Evolutionary conservation across 371 early-diverging fungal genomes (phyloP).

Genomic region (Syncephalastrum contaminatum): DNA sequence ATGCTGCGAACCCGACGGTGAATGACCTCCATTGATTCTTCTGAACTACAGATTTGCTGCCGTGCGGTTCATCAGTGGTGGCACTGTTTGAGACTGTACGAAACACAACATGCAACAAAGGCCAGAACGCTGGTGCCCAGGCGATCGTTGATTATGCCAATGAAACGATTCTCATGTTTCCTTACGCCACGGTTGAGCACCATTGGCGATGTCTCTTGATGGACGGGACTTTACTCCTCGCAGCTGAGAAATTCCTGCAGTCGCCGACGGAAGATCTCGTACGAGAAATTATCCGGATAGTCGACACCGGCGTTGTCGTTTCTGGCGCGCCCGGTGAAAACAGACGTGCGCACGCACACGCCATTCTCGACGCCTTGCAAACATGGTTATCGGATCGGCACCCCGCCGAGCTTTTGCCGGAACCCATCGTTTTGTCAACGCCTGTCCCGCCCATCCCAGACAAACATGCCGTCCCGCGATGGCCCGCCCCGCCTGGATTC

Average conservation of each 20-base stretch:
- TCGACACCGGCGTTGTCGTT: slow-evolving; percentile 55
- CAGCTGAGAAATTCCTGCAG: slow-evolving; percentile 12
- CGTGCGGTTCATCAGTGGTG: too few species aligned
- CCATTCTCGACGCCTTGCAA: slow-evolving; percentile 35
- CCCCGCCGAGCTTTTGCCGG: neutral
- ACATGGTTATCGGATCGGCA: neutral
- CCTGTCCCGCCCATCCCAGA: slow-evolving; percentile 4
- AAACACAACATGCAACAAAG: too few species aligned
- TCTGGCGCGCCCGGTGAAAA: slow-evolving; percentile 52
- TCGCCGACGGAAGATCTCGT: slow-evolving; percentile 13
- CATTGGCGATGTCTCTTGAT: slow-evolving; percentile 59
- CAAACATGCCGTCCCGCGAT: slow-evolving; percentile 18
- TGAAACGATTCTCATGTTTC: slow-evolving; percentile 28
- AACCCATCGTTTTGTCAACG: neutral
- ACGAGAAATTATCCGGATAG: slow-evolving; percentile 33
- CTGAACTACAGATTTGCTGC: too few species aligned
- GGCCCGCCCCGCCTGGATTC: slow-evolving; percentile 18
- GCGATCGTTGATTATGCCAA: slow-evolving; percentile 29
- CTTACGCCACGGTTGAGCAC: slow-evolving; percentile 47
- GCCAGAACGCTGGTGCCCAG: too few species aligned
- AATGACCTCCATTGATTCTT: too few species aligned
- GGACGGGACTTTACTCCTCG: slow-evolving; percentile 51
- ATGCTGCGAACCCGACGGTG: too few species aligned
- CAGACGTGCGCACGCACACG: slow-evolving; percentile 33
- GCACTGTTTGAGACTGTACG: too few species aligned